A percentile compares a stretch with the other conserved stretches of the same genome.
Evolutionary conservation across 352 stramenopile species (phyloP).

Genomic region (Globisporangium heterothallicum): DNA sequence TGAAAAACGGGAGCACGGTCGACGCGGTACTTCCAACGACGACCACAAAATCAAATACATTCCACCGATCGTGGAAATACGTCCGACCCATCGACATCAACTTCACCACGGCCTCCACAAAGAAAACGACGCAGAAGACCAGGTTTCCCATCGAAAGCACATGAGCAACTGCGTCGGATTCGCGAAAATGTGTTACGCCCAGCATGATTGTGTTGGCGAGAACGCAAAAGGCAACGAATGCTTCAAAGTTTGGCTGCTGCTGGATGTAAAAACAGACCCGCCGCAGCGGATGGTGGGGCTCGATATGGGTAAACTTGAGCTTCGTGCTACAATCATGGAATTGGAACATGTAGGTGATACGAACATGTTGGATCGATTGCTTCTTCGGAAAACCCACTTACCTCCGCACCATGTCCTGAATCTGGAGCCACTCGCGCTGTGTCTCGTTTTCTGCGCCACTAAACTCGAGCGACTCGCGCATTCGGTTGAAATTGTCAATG

Average conservation of each 20-base stretch:
- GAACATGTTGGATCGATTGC: neutral
- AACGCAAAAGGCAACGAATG: constrained; percentile 24
- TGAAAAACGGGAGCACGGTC: constrained; percentile 35
- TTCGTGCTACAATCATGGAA: constrained; percentile 20
- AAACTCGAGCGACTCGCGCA: constrained; percentile 34
- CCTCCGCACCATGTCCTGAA: constrained; percentile 29
- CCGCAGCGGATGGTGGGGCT: constrained; percentile 19
- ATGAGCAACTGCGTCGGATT: constrained; percentile 13
- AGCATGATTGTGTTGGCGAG: constrained; percentile 38
- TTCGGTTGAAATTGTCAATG: constrained; percentile 84
- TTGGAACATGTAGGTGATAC: neutral
- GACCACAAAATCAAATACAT: constrained; percentile 66
- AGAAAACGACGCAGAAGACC: constrained; percentile 55
- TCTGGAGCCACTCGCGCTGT: constrained; percentile 64
- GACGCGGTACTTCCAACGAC: constrained; percentile 37
- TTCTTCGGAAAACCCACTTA: constrained; percentile 11
- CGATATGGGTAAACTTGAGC: constrained; percentile 18
- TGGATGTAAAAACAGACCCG: constrained; percentile 25
- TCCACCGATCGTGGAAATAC: constrained; percentile 65
- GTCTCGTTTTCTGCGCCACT: constrained; percentile 49
- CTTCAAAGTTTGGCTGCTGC: constrained; percentile 30
- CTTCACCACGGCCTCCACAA: constrained; percentile 60
- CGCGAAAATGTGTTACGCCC: constrained; percentile 29
- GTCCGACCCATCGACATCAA: constrained; percentile 44
- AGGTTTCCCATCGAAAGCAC: constrained; percentile 25